Conservation (phyloP, 1,139 yeast genomes). For the Dujonia santamariae region DNA sequence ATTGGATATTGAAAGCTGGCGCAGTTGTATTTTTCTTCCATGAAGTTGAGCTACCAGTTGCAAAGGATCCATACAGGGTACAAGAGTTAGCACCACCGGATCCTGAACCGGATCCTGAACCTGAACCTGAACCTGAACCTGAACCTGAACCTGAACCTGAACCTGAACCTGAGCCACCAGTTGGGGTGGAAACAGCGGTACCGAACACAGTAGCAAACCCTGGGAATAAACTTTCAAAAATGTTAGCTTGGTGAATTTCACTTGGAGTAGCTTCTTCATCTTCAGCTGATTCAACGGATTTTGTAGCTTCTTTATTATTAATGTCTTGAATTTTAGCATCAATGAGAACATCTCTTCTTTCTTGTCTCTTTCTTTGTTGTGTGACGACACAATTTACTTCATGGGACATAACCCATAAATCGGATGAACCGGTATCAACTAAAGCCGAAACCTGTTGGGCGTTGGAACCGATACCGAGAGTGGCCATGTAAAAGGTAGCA, state of each 20-base stretch:
- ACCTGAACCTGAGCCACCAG: slow-evolving; percentile 1
- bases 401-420: slow-evolving; percentile 42
- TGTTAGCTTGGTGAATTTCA: slow-evolving; percentile 2
- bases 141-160: slow-evolving; percentile 3
- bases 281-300: too few relatives aligned
- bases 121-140: slow-evolving; percentile 10
- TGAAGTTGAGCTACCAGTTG: slow-evolving; percentile 29
- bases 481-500: slow-evolving; percentile 48
- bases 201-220: too few relatives aligned
- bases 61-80: slow-evolving; percentile 38
- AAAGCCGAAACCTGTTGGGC: slow-evolving; percentile 28
- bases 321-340: neutral
- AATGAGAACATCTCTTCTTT: slow-evolving; percentile 1
- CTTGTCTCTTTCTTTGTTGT: neutral
- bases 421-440: slow-evolving; percentile 48
- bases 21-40: slow-evolving; percentile 33
- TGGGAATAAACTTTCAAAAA: too few relatives aligned
- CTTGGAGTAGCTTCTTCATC: slow-evolving; percentile 2
- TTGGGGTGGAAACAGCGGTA: neutral
- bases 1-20: slow-evolving; percentile 40
- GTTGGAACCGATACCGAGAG: slow-evolving; percentile 33
- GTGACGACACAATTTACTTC: slow-evolving; percentile 23
- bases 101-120: slow-evolving; percentile 1
- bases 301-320: too few relatives aligned
- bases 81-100: slow-evolving; percentile 21